phyloP scores from a whole-genome alignment of 2,329 filamentous ascomycete genomes.

The Aspergillus brasiliensis region DNA sequence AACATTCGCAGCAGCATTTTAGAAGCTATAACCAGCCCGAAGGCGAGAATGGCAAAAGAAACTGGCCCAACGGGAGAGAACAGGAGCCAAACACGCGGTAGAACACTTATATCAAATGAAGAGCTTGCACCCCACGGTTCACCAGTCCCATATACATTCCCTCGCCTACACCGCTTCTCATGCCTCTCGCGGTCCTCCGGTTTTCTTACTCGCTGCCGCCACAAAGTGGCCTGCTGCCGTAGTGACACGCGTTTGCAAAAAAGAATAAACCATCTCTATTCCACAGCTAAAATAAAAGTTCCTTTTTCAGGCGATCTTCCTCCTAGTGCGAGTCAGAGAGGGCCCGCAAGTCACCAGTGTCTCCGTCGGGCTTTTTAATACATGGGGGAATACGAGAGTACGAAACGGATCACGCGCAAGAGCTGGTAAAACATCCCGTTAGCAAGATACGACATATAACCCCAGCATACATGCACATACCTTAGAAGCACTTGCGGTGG shows the following conservation, averaged over 20 bases:
- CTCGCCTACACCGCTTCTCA: conserved; percentile 21
- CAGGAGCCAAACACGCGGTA: conserved; percentile 27
- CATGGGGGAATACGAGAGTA: conserved; percentile 45
- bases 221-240: conserved; percentile 18
- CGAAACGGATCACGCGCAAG: conserved; percentile 32
- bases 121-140: conserved; percentile 24
- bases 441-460: neutral
- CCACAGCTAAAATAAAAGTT: conserved; percentile 42
- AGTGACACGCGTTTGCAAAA: conserved; percentile 26
- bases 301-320: conserved; percentile 44
- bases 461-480: conserved; percentile 31
- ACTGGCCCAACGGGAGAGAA: conserved; percentile 26
- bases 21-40: conserved; percentile 15
- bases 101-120: conserved; percentile 26
- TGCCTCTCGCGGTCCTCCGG: conserved; percentile 11
- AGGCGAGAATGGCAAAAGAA: conserved; percentile 19
- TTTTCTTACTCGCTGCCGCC: conserved; percentile 20
- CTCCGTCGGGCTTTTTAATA: conserved; percentile 45
- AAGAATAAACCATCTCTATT: conserved; percentile 41
- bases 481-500: conserved; percentile 99
- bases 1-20: conserved; percentile 13
- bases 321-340: conserved; percentile 44
- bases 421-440: conserved; percentile 13
- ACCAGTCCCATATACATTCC: conserved; percentile 24
- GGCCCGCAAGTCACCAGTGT: conserved; percentile 40